A percentile compares a stretch with the other conserved stretches of the same genome.
Conservation (phyloP, 371 early-diverging fungal species). For the Nematocida sp. region DNA sequence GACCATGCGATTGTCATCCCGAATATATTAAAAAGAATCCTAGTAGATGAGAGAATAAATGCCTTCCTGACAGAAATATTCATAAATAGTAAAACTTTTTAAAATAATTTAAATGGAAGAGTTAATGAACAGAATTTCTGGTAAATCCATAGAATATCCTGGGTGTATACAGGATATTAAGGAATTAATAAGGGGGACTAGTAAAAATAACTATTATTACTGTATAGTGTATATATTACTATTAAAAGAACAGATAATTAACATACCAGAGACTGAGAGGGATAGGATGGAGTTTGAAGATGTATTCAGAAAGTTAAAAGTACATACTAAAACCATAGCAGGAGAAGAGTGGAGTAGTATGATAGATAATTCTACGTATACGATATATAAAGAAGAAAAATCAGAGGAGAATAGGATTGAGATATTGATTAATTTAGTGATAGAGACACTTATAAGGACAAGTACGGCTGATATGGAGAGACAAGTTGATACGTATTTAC, state of each 20-base stretch:
- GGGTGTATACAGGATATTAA: background rate
- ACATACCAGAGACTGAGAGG: background rate
- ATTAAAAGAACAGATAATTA: constrained; percentile 12
- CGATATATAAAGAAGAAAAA: constrained; percentile 16
- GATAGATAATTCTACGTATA: constrained; percentile 16
- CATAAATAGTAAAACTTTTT: constrained; percentile 12
- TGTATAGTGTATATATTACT: constrained; percentile 17
- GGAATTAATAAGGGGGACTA: background rate
- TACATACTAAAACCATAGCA: background rate
- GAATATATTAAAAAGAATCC: constrained; percentile 13
- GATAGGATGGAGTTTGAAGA: background rate
- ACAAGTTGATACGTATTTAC: constrained; percentile 8
- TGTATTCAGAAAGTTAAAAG: background rate
- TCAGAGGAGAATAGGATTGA: background rate
- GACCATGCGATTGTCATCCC: constrained; percentile 13
- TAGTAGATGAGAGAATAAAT: background rate
- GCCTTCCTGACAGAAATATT: background rate
- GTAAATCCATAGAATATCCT: background rate
- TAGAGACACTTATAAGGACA: constrained; percentile 41
- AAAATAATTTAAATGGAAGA: background rate
- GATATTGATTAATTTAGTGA: constrained; percentile 16
- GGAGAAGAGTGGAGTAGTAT: background rate
- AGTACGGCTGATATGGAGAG: constrained; percentile 48
- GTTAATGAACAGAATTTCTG: background rate
- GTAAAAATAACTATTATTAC: constrained; percentile 7